These are phyloP conservation scores for Didymella glomerata DNA, from an alignment of 2,329 filamentous ascomycete species.

Conservation along the genomic window DNA sequence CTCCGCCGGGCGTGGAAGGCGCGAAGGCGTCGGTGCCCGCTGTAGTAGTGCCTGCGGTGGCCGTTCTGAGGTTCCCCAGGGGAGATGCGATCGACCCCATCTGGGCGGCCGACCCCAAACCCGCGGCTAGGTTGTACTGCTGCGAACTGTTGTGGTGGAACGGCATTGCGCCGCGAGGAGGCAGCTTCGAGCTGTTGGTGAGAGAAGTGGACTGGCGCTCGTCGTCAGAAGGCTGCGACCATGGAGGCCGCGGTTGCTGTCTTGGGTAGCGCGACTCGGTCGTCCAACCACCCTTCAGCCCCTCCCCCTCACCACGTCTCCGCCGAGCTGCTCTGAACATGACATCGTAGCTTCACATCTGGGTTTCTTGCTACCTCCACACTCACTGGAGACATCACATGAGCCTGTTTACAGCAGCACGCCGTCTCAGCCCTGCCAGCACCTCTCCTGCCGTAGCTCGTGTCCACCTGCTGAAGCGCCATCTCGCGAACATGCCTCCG, in stretches of 20 bases:
- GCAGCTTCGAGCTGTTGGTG: slow-evolving; percentile 18
- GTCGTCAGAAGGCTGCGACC: slow-evolving; percentile 14
- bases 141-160: slow-evolving; percentile 43
- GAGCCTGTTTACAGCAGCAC: slow-evolving; percentile 15
- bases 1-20: slow-evolving; percentile 49
- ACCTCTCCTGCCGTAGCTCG: slow-evolving; percentile 4
- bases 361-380: neutral
- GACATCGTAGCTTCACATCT: slow-evolving; percentile 9
- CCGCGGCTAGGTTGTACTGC: slow-evolving; percentile 41
- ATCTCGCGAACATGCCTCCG: slow-evolving; percentile 41
- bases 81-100: slow-evolving; percentile 59
- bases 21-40: slow-evolving; percentile 57
- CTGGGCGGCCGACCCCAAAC: slow-evolving; percentile 57
- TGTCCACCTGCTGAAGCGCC: slow-evolving; percentile 23
- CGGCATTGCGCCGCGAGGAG: slow-evolving; percentile 43
- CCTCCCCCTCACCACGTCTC: slow-evolving; percentile 7
- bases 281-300: neutral
- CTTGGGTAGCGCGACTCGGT: slow-evolving; percentile 4
- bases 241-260: slow-evolving; percentile 8
- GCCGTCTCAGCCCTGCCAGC: slow-evolving; percentile 2
- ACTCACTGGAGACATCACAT: slow-evolving; percentile 10
- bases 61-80: slow-evolving; percentile 51
- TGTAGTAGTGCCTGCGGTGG: slow-evolving; percentile 52
- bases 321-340: neutral
- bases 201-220: slow-evolving; percentile 5